phyloP scores from a whole-genome alignment of 1,284 basidiomycete species.

The Termitomyces sp. region DNA sequence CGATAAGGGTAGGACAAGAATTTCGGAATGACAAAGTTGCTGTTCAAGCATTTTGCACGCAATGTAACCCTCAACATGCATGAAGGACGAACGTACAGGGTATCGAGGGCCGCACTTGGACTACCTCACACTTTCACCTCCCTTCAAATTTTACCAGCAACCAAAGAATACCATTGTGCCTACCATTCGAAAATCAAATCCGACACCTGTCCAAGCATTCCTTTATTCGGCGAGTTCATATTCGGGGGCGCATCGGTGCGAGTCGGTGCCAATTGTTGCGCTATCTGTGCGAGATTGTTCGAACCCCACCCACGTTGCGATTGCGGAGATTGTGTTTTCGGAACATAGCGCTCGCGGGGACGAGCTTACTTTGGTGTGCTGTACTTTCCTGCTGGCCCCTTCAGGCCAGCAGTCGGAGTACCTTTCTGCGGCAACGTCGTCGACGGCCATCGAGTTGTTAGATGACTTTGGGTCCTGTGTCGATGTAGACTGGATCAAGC shows the following conservation, averaged over 20 bases:
- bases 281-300: conserved; percentile 1
- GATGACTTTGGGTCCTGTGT: conserved; percentile 17
- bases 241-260: conserved; percentile 11
- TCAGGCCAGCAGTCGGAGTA: conserved; percentile 20
- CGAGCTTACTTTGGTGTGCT: conserved; percentile 67
- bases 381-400: conserved; percentile 24
- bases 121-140: too few relatives aligned
- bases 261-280: conserved; percentile 6
- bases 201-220: conserved; percentile 66
- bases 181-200: conserved; percentile 76
- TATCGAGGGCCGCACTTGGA: too few relatives aligned
- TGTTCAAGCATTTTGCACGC: too few relatives aligned
- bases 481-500: conserved; percentile 31
- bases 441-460: conserved; percentile 39
- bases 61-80: too few relatives aligned
- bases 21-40: background rate
- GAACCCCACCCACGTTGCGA: conserved; percentile 19
- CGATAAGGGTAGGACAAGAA: background rate
- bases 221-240: conserved; percentile 40
- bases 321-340: conserved; percentile 38
- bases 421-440: conserved; percentile 27
- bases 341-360: conserved; percentile 66
- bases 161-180: too few relatives aligned
- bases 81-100: too few relatives aligned
- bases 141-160: background rate